These are phyloP conservation scores for Phytopythium mirpurense DNA, from an alignment of 352 stramenopile genomes.

Conservation along the genomic window DNA sequence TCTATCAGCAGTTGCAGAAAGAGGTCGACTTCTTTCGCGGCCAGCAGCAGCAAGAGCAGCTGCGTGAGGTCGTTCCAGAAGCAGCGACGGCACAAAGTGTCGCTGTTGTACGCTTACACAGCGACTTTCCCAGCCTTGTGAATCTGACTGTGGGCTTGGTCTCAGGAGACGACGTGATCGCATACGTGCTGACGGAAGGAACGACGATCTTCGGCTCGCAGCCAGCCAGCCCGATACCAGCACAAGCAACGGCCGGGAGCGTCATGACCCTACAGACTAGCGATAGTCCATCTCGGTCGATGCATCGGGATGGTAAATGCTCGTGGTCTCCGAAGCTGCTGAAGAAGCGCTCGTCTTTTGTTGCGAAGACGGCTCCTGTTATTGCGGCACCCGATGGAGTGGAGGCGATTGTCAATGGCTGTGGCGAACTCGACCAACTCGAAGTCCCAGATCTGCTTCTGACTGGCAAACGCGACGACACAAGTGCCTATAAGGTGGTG, in stretches of 20 bases:
- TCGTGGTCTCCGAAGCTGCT: conserved; percentile 41
- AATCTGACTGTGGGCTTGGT: conserved; percentile 30
- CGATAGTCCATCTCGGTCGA: not conserved
- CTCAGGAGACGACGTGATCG: conserved; percentile 22
- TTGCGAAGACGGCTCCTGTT: not conserved
- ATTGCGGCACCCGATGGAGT: not conserved
- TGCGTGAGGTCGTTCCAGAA: not conserved
- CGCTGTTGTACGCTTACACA: conserved; percentile 21
- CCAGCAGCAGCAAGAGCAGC: conserved; percentile 19
- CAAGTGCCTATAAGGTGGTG: not conserved
- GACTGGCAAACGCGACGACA: not conserved
- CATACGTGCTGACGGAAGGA: conserved; percentile 38
- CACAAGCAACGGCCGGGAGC: not conserved
- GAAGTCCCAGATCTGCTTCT: no score
- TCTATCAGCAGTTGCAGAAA: conserved; percentile 38
- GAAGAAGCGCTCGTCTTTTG: conserved; percentile 17
- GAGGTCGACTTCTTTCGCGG: conserved; percentile 38
- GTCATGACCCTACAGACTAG: no score
- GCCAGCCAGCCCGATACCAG: not conserved
- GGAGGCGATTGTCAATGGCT: not conserved
- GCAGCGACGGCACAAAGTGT: not conserved
- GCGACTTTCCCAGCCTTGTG: conserved; percentile 37
- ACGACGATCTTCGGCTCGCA: conserved; percentile 43
- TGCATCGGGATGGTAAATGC: conserved; percentile 10
- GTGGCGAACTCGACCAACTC: no score